These are phyloP conservation scores for Backusella psychrophila DNA, from an alignment of 192 early-diverging fungal species.

Conservation along the genomic window DNA sequence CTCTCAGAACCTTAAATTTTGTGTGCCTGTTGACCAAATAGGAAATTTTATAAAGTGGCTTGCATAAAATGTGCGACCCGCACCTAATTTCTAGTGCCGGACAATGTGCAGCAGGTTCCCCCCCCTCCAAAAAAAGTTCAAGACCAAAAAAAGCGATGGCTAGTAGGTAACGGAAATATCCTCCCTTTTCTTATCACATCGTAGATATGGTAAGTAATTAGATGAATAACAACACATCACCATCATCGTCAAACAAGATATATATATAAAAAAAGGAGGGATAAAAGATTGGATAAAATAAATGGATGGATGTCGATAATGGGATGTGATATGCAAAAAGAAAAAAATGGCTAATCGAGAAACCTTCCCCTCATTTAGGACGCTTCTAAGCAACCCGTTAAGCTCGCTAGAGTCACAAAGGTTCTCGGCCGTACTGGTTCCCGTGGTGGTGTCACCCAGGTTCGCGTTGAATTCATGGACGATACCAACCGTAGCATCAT, in stretches of 20 bases:
- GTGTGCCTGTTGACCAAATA: background rate
- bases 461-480: slow-evolving; percentile 99
- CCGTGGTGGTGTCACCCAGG: slow-evolving; percentile 99
- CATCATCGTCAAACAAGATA: background rate
- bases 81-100: background rate
- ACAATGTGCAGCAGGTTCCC: background rate
- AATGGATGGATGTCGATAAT: slow-evolving; percentile 18
- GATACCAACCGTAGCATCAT: slow-evolving; percentile 96
- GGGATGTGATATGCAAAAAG: background rate
- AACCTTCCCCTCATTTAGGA: slow-evolving; percentile 15
- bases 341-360: background rate
- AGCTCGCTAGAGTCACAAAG: slow-evolving; percentile 95
- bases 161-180: background rate
- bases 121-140: background rate
- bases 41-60: background rate
- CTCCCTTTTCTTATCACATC: slow-evolving; percentile 16
- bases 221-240: background rate
- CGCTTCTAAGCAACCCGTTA: slow-evolving; percentile 59
- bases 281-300: slow-evolving; percentile 11
- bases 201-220: slow-evolving; percentile 6
- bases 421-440: slow-evolving; percentile 99
- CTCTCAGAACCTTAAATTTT: background rate
- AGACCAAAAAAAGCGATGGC: background rate
- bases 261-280: background rate
- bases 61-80: background rate